Conservation (phyloP, 805 yeast genomes). For the Cyberlindnera euphorbiae region DNA sequence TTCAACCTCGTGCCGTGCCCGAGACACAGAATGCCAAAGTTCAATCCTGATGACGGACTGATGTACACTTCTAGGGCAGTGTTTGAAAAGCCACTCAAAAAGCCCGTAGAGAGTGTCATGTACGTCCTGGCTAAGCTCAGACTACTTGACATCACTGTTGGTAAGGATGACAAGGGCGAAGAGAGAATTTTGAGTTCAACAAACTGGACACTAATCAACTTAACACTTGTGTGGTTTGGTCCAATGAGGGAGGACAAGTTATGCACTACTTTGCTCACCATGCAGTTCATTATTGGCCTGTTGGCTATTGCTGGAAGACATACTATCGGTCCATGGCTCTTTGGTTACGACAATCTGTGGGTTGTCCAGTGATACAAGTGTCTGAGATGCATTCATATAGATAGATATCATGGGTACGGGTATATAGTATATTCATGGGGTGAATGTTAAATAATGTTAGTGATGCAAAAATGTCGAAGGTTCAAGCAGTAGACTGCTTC, state of each 20-base stretch:
- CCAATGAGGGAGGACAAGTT: constrained; percentile 82
- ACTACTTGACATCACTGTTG: constrained; percentile 40
- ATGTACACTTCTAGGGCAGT: constrained; percentile 68
- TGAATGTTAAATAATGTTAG: background rate
- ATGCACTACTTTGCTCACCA: constrained; percentile 50
- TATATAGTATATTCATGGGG: background rate
- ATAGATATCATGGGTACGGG: no score
- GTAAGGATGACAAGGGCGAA: constrained; percentile 17
- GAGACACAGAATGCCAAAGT: constrained; percentile 85
- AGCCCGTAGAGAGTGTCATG: constrained; percentile 35
- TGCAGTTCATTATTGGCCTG: constrained; percentile 67
- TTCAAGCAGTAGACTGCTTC: no score
- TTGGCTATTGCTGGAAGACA: constrained; percentile 70
- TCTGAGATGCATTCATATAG: background rate
- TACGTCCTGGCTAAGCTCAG: constrained; percentile 41
- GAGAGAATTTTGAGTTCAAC: constrained; percentile 23
- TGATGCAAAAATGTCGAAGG: no score
- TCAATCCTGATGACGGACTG: constrained; percentile 60
- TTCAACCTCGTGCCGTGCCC: constrained; percentile 90
- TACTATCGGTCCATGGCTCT: constrained; percentile 76
- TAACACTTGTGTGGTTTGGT: constrained; percentile 80
- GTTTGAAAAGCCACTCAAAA: constrained; percentile 31
- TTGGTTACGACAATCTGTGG: constrained; percentile 82
- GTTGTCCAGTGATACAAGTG: constrained; percentile 18
- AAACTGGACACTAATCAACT: constrained; percentile 84